phyloP scores from a whole-genome alignment of 768 basidiomycete genomes.

The Cystobasidium onofrii region DNA sequence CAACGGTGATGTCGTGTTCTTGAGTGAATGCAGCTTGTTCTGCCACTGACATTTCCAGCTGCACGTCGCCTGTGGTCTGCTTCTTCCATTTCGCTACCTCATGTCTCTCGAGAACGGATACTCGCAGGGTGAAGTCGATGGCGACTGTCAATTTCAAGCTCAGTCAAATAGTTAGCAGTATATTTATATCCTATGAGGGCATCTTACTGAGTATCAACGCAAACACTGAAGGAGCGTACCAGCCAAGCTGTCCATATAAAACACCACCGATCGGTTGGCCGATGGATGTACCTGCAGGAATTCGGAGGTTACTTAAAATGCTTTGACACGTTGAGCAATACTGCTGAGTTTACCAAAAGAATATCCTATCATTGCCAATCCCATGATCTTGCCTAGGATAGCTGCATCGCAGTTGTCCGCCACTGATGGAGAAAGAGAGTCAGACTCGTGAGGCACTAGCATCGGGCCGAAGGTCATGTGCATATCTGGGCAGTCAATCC shows the following conservation, averaged over 20 bases:
- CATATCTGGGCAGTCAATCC: too few relatives aligned
- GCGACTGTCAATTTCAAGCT: neutral
- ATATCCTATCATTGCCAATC: slow-evolving; percentile 22
- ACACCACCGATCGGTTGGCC: slow-evolving; percentile 27
- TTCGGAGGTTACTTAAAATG: too few relatives aligned
- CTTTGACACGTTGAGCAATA: too few relatives aligned
- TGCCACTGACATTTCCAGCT: neutral
- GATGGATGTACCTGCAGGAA: slow-evolving; percentile 1
- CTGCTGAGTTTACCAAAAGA: neutral
- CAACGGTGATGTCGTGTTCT: neutral
- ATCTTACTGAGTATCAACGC: slow-evolving; percentile 24
- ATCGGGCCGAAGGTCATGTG: neutral
- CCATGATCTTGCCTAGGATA: slow-evolving; percentile 20
- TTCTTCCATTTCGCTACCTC: slow-evolving; percentile 6
- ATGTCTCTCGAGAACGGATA: slow-evolving; percentile 17
- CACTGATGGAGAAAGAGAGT: neutral
- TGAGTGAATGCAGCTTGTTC: neutral
- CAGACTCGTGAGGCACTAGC: neutral
- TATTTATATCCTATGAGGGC: neutral
- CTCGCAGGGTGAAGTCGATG: slow-evolving; percentile 13
- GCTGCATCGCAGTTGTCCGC: slow-evolving; percentile 20
- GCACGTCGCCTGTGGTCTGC: neutral
- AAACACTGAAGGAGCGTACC: slow-evolving; percentile 28
- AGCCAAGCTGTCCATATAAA: slow-evolving; percentile 26
- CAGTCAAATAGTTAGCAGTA: neutral